phyloP scores from a whole-genome alignment of 345 rosid genomes.

The Citrus hindsii region DNA sequence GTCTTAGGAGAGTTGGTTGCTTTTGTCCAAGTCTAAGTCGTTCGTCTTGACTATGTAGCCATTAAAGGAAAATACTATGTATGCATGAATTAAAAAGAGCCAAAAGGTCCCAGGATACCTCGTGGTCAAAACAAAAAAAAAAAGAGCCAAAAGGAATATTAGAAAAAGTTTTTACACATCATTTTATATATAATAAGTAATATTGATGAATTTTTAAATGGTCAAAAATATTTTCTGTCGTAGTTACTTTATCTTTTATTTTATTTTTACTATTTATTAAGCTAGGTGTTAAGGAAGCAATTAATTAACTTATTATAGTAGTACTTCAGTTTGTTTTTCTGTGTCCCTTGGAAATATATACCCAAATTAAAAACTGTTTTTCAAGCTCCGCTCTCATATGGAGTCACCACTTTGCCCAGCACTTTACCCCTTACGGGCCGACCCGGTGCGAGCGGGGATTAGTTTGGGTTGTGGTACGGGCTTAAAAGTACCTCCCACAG shows the following conservation, averaged over 20 bases:
- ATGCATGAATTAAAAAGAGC: too few species aligned
- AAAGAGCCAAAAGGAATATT: background rate
- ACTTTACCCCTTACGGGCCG: too few species aligned
- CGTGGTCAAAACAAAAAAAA: too few species aligned
- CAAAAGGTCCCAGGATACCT: too few species aligned
- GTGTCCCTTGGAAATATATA: too few species aligned
- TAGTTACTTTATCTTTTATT: background rate
- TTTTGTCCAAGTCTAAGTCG: slow-evolving; percentile 6
- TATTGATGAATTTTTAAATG: background rate
- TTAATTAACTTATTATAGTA: background rate
- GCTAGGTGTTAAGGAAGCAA: background rate
- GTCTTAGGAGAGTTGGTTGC: background rate
- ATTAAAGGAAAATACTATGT: background rate
- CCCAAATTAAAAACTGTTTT: too few species aligned
- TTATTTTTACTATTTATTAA: background rate
- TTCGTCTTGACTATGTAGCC: background rate
- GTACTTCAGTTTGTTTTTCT: background rate
- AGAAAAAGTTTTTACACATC: background rate
- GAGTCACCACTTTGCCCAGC: too few species aligned
- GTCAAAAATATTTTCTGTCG: background rate
- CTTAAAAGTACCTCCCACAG: too few species aligned
- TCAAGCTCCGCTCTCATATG: too few species aligned
- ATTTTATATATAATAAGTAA: background rate
- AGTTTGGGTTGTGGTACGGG: too few species aligned
- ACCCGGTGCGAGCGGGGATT: too few species aligned